A percentile compares a stretch with the other conserved stretches of the same genome.
Conservation (phyloP, 2,329 filamentous ascomycete species). For the Zymoseptoria tritici region DNA sequence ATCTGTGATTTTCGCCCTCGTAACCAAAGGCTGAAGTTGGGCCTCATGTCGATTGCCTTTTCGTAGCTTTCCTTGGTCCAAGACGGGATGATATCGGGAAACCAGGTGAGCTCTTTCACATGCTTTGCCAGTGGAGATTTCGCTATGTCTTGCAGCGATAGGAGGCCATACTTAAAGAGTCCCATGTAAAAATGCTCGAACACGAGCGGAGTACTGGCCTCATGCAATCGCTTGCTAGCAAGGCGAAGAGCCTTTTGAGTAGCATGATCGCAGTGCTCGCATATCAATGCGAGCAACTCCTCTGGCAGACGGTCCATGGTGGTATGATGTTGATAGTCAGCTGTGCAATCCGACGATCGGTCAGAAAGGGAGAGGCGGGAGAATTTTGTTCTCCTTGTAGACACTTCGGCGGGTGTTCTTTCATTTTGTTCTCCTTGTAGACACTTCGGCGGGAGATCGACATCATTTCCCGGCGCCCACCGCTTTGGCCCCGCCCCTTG, state of each 20-base stretch:
- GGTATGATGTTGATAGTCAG: constrained; percentile 1
- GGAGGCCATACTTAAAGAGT: constrained; percentile 17
- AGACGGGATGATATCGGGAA: constrained; percentile 21
- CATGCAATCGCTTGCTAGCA: constrained; percentile 12
- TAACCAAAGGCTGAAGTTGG: constrained; percentile 6
- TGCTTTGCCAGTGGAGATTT: constrained; percentile 17
- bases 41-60: constrained; percentile 8
- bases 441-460: no score
- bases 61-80: constrained; percentile 7
- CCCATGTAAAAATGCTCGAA: constrained; percentile 22
- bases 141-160: constrained; percentile 14
- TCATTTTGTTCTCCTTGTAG: no score
- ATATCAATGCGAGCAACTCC: constrained; percentile 23
- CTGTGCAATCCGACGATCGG: neutral
- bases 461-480: neutral
- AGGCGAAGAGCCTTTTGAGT: constrained; percentile 18
- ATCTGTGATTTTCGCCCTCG: neutral
- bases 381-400: no score
- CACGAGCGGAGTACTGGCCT: constrained; percentile 15
- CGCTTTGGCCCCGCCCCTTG: neutral
- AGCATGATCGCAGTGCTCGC: constrained; percentile 15
- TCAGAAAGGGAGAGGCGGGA: neutral
- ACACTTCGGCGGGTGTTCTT: no score
- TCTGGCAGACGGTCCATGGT: constrained; percentile 16
- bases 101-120: constrained; percentile 23